Conservation (phyloP, 306 rosid species). For the Rosa multiflora region DNA sequence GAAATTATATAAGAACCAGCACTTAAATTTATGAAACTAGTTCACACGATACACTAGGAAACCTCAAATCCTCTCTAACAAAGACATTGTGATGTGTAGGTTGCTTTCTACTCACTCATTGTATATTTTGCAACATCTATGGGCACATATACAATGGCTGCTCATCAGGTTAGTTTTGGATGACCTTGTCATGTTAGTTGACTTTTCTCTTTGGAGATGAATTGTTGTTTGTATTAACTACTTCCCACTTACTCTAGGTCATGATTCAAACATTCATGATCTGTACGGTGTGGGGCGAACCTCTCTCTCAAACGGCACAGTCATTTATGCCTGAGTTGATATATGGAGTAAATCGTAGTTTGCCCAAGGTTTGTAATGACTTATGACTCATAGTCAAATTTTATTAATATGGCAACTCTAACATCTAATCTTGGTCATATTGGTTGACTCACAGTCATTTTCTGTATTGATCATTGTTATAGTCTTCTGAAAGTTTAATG, state of each 20-base stretch:
- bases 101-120: slow-evolving; percentile 77
- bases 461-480: neutral
- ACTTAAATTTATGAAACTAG: neutral
- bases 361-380: slow-evolving; percentile 62
- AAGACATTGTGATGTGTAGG: slow-evolving; percentile 38
- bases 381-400: slow-evolving; percentile 3
- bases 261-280: slow-evolving; percentile 73
- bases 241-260: slow-evolving; percentile 51
- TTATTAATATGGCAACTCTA: neutral
- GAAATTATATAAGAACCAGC: neutral
- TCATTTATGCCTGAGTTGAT: slow-evolving; percentile 89
- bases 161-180: slow-evolving; percentile 71
- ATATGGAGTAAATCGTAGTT: slow-evolving; percentile 57
- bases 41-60: neutral
- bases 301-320: slow-evolving; percentile 94
- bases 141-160: slow-evolving; percentile 88
- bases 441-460: neutral
- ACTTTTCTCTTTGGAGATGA: slow-evolving; percentile 19
- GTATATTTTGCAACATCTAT: slow-evolving; percentile 73
- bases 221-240: slow-evolving; percentile 21
- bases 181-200: slow-evolving; percentile 20
- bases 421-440: neutral
- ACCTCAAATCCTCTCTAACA: neutral
- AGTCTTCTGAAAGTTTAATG: slow-evolving; percentile 24
- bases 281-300: slow-evolving; percentile 95